phyloP scores from a whole-genome alignment of 2,329 filamentous ascomycete species.

The Paraphaeosphaeria minitans region DNA sequence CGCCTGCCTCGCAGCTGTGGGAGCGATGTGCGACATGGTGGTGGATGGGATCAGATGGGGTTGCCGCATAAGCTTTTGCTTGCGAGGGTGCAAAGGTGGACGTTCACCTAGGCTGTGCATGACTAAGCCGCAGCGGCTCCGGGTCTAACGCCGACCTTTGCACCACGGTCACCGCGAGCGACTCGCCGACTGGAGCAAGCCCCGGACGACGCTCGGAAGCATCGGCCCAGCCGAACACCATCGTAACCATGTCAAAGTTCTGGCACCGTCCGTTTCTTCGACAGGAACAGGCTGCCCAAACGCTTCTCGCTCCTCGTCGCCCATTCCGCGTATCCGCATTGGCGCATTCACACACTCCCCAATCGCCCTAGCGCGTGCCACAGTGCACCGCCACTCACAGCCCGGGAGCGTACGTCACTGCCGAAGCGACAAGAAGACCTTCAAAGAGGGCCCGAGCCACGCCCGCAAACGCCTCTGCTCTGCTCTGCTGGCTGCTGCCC shows the following conservation, averaged over 20 bases:
- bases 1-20: constrained; percentile 76
- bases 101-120: no score
- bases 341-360: not conserved
- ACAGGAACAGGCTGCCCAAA: not conserved
- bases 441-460: constrained; percentile 21
- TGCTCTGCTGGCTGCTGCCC: constrained; percentile 1
- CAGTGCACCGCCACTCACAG: constrained; percentile 30
- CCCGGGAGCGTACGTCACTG: constrained; percentile 30
- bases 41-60: constrained; percentile 16
- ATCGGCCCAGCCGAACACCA: constrained; percentile 3
- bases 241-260: no score
- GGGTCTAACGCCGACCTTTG: constrained; percentile 5
- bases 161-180: constrained; percentile 10
- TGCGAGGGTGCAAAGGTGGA: not conserved
- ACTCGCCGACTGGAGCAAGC: constrained; percentile 1
- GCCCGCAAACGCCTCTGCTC: constrained; percentile 13
- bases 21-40: constrained; percentile 59
- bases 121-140: constrained; percentile 10
- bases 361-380: constrained; percentile 18
- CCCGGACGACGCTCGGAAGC: constrained; percentile 10
- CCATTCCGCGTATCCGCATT: constrained; percentile 6
- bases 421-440: constrained; percentile 23
- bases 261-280: no score
- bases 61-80: constrained; percentile 13
- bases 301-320: not conserved